These are phyloP conservation scores for Rosa multiflora DNA, from an alignment of 306 rosid genomes.

Conservation along the genomic window DNA sequence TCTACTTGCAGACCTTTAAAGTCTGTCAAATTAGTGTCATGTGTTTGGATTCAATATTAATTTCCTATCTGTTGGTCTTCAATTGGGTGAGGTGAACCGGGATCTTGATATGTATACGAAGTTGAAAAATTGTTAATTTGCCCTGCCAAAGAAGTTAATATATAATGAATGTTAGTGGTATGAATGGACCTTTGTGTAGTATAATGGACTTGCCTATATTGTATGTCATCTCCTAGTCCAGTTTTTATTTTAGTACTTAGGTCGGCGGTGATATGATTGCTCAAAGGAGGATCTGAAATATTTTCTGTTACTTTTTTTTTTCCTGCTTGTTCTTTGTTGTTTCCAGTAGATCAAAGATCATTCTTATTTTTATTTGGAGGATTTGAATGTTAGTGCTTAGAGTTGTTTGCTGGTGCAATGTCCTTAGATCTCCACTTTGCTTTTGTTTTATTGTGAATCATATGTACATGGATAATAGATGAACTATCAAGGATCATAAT, in stretches of 20 bases:
- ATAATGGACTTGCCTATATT: background rate
- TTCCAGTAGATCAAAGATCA: background rate
- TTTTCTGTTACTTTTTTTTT: background rate
- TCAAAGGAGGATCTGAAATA: background rate
- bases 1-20: slow-evolving; percentile 16
- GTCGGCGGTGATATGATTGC: background rate
- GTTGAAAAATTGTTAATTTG: background rate
- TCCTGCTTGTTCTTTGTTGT: background rate
- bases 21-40: background rate
- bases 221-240: background rate
- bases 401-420: slow-evolving; percentile 6
- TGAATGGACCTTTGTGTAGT: background rate
- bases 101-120: background rate
- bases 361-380: background rate
- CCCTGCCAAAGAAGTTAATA: background rate
- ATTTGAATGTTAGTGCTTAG: background rate
- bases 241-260: background rate
- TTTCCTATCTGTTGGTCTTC: background rate
- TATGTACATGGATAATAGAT: background rate
- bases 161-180: background rate
- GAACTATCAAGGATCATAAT: slow-evolving; percentile 1
- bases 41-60: background rate
- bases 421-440: background rate
- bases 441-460: background rate
- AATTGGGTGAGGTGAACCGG: background rate